A percentile compares a stretch with the other conserved stretches of the same genome.
phyloP scores from a whole-genome alignment of 2,329 filamentous ascomycete species.

The Pseudocercospora fijiensis region DNA sequence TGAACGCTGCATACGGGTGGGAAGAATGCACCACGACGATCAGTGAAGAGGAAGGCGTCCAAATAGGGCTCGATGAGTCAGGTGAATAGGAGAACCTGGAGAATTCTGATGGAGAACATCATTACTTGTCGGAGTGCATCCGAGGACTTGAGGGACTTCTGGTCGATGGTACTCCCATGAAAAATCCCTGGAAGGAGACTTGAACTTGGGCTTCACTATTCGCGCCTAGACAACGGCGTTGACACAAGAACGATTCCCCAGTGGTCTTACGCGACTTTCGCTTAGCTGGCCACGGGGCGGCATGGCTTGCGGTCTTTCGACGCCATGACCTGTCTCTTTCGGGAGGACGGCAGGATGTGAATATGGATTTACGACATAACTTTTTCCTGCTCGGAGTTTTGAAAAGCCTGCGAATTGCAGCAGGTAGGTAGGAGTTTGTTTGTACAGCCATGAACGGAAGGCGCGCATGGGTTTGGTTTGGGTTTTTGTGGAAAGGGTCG shows the following conservation, averaged over 20 bases:
- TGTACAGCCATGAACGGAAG: conserved; percentile 3
- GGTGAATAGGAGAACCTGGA: conserved; percentile 6
- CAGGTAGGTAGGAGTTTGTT: neutral
- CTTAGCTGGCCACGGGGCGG: neutral
- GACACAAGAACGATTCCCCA: neutral
- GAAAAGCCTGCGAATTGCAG: neutral
- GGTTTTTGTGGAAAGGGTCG: neutral
- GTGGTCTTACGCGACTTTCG: neutral
- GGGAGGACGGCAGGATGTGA: neutral
- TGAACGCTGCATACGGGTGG: conserved; percentile 9
- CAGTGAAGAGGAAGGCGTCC: neutral
- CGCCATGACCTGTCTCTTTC: neutral
- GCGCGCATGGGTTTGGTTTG: conserved; percentile 4
- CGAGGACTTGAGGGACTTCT: neutral
- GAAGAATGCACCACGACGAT: neutral
- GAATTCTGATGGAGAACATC: neutral
- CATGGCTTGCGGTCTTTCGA: neutral
- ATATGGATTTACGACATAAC: conserved; percentile 1
- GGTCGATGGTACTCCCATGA: neutral
- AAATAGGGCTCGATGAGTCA: neutral
- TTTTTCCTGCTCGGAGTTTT: neutral
- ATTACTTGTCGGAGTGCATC: neutral
- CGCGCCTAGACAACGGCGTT: neutral
- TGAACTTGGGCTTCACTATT: neutral
- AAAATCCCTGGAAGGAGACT: neutral